These are phyloP conservation scores for Suillus subluteus DNA, from an alignment of 768 basidiomycete species.

Conservation along the genomic window DNA sequence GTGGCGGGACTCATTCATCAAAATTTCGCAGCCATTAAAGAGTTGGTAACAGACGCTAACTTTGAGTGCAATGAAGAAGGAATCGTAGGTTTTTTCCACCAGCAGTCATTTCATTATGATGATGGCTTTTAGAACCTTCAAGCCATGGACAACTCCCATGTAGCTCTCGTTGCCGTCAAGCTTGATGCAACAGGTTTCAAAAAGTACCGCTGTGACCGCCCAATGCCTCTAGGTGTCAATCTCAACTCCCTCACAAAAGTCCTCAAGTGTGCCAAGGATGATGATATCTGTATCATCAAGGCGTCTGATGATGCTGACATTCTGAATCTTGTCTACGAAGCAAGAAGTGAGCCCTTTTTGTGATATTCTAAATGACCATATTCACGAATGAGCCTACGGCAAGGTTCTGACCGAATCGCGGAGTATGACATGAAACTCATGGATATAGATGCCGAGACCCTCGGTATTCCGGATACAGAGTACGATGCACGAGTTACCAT, in stretches of 20 bases:
- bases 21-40: constrained; percentile 80
- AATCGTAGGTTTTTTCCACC: constrained; percentile 53
- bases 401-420: constrained; percentile 91
- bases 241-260: constrained; percentile 91
- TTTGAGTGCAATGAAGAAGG: constrained; percentile 97
- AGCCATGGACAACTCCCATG: constrained; percentile 99
- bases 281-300: constrained; percentile 89
- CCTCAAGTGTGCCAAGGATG: constrained; percentile 95
- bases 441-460: constrained; percentile 96
- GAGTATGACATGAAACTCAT: constrained; percentile 99
- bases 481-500: constrained; percentile 94
- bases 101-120: background rate
- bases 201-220: constrained; percentile 90
- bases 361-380: background rate
- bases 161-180: constrained; percentile 91
- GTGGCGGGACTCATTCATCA: constrained; percentile 8
- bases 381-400: background rate
- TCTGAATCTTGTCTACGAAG: constrained; percentile 88
- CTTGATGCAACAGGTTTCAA: constrained; percentile 81
- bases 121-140: constrained; percentile 66
- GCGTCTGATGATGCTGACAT: constrained; percentile 90
- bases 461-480: constrained; percentile 95
- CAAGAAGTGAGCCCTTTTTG: constrained; percentile 63
- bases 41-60: constrained; percentile 96
- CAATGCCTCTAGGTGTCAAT: constrained; percentile 90